A percentile compares a stretch with the other conserved stretches of the same genome.
Evolutionary conservation across 768 basidiomycete species (phyloP).

Genomic region (Trametes sanguinea): DNA sequence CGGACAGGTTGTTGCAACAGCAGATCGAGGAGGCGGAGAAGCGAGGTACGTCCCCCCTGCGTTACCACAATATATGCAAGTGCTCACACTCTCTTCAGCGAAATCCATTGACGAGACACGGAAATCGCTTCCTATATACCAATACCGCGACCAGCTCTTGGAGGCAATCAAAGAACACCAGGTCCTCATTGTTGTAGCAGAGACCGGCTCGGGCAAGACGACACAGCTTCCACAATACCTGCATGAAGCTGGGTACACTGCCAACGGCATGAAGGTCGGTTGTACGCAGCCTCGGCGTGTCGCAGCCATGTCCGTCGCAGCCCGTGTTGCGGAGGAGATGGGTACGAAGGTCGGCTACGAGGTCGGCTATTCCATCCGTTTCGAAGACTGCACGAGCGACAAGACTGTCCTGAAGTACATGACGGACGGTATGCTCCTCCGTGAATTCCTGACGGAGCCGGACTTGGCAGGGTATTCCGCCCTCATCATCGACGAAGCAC

Average conservation of each 20-base stretch:
- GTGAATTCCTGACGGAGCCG: constrained; percentile 97
- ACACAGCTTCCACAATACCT: constrained; percentile 98
- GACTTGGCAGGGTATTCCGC: constrained; percentile 94
- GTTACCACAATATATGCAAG: constrained; percentile 1
- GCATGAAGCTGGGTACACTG: constrained; percentile 95
- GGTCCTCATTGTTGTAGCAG: constrained; percentile 95
- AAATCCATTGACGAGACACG: constrained; percentile 91
- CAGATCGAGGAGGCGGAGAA: constrained; percentile 93
- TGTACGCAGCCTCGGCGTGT: constrained; percentile 99
- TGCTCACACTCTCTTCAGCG: constrained; percentile 45
- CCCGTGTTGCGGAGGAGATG: constrained; percentile 99
- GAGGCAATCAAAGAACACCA: constrained; percentile 89
- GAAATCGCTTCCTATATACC: constrained; percentile 90
- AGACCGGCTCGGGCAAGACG: constrained; percentile 98
- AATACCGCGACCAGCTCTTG: constrained; percentile 85
- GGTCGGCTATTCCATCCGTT: constrained; percentile 99
- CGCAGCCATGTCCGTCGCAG: constrained; percentile 98
- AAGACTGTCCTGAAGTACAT: constrained; percentile 99
- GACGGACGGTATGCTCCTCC: constrained; percentile 98
- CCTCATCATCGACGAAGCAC: constrained; percentile 97
- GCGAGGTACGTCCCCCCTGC: constrained; percentile 56
- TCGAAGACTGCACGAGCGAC: constrained; percentile 99
- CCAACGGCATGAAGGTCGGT: constrained; percentile 83
- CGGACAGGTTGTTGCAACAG: constrained; percentile 80
- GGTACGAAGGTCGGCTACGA: constrained; percentile 96